Conservation (phyloP, 1,139 yeast species). For the Taphrina sp. region DNA sequence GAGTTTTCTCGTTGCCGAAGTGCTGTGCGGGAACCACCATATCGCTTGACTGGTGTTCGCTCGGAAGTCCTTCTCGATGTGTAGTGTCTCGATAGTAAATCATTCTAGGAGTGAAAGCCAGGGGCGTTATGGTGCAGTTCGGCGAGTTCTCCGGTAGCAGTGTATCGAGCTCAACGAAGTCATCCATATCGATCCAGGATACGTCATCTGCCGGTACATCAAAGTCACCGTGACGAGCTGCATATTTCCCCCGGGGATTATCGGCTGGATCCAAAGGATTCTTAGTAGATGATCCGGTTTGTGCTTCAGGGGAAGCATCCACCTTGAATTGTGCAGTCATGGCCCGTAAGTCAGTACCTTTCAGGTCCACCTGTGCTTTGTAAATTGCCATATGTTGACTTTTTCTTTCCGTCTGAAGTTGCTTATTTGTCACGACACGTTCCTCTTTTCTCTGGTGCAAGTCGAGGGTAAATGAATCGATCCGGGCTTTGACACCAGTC, state of each 20-base stretch:
- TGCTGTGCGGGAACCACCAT: conserved; percentile 52
- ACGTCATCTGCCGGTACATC: conserved; percentile 52
- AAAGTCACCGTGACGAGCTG: conserved; percentile 39
- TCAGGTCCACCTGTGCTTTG: conserved; percentile 71
- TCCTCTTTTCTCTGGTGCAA: conserved; percentile 81
- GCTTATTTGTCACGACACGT: conserved; percentile 56
- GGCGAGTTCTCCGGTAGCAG: conserved; percentile 43
- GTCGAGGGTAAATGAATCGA: conserved; percentile 66
- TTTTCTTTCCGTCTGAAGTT: conserved; percentile 57
- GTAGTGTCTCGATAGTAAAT: conserved; percentile 68
- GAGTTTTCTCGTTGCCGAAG: conserved; percentile 68
- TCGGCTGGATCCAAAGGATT: conserved; percentile 27
- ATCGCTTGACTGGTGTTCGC: conserved; percentile 30
- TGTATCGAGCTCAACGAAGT: conserved; percentile 67
- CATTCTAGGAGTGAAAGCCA: conserved; percentile 72
- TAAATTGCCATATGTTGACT: conserved; percentile 65
- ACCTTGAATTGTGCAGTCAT: conserved; percentile 52
- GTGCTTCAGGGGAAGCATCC: conserved; percentile 1
- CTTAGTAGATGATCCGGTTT: conserved; percentile 4
- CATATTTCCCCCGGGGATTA: conserved; percentile 16
- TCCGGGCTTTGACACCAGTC: conserved; percentile 74
- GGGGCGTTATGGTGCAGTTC: conserved; percentile 52
- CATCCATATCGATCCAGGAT: conserved; percentile 78
- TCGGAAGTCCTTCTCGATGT: conserved; percentile 41
- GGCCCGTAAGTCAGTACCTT: conserved; percentile 69